Evolutionary conservation across 2,329 filamentous ascomycete species (phyloP).

Genomic region (Botrytis paeoniae): DNA sequence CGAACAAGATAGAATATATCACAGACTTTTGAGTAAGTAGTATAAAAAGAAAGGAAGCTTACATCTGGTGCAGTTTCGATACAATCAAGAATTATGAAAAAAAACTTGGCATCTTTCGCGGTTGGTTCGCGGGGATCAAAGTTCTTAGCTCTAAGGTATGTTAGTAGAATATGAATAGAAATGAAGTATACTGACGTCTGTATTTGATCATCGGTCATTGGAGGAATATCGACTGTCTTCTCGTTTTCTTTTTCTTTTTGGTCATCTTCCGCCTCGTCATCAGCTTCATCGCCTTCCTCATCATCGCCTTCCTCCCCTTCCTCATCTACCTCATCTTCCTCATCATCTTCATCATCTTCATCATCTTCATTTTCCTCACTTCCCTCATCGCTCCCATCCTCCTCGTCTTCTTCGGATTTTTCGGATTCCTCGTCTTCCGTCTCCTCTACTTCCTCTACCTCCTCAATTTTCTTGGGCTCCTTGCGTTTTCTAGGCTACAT

Average conservation of each 20-base stretch:
- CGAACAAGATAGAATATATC: background rate
- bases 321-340: background rate
- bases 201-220: background rate
- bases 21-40: background rate
- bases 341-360: background rate
- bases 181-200: background rate
- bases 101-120: slow-evolving; percentile 26
- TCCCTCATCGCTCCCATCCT: background rate
- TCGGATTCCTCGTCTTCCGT: background rate
- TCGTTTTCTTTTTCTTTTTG: background rate
- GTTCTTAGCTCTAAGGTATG: background rate
- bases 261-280: background rate
- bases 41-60: background rate
- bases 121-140: slow-evolving; percentile 8
- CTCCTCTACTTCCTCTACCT: background rate
- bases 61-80: slow-evolving; percentile 28
- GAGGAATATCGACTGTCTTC: background rate
- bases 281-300: background rate
- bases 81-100: slow-evolving; percentile 24
- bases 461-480: background rate
- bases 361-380: background rate
- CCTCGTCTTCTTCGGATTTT: background rate
- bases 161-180: background rate
- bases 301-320: background rate
- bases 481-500: background rate